Base-by-base conservation (phyloP, 139 green algal genomes). In the Chlamydomonas sphaeroides region DNA sequence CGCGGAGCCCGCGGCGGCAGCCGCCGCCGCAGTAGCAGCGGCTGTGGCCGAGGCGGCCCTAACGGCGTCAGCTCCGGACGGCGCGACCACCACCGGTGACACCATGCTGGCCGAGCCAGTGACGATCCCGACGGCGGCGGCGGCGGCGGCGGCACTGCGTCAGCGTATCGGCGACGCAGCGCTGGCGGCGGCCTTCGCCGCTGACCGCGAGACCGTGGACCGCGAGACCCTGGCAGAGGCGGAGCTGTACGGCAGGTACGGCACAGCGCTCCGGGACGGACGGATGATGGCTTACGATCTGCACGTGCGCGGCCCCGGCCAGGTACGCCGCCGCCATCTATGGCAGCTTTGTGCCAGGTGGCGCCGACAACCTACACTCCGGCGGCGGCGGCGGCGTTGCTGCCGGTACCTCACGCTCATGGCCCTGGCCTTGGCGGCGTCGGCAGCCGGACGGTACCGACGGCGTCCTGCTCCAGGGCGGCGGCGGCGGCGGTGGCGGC, bases 131-230 rank as follows among this genome's bases (percentile, higher is more conserved):
- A n/a, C 45, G 45, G 45, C 45, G 45, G 45, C 45, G 45, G 45
- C 45, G 11, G 45, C 45, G 10, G 57, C 23, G 75, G 33, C 42
- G 45, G 62, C 45, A 42, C 33, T 72, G 42, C 41, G 62, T 32
- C 65, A 80, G 74, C 74, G 74, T 5, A 80, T 82, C 26, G 42
- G 42, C 14, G 75, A 80, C 15, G 75, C 62, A 14, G 75, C 75
- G 32, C 75, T 82, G 61, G 75, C 75, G 75, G 75, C 75, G 42
- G 75, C 75, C 7, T 82, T 82, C 39, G 75, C 75, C 39, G 61
- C 75, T 2, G 61, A 36, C 33, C 18, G 75, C 11, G 62, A 72
- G 41, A 65, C 45, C 39, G 75, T 82, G 23, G 75, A 82, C 62
- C 33, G 32, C 38, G 42, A 36, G 7, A 72, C 62, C 20, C 75